These are phyloP conservation scores for Isabelozyma heimii DNA, from an alignment of 805 yeast species.

Conservation along the genomic window DNA sequence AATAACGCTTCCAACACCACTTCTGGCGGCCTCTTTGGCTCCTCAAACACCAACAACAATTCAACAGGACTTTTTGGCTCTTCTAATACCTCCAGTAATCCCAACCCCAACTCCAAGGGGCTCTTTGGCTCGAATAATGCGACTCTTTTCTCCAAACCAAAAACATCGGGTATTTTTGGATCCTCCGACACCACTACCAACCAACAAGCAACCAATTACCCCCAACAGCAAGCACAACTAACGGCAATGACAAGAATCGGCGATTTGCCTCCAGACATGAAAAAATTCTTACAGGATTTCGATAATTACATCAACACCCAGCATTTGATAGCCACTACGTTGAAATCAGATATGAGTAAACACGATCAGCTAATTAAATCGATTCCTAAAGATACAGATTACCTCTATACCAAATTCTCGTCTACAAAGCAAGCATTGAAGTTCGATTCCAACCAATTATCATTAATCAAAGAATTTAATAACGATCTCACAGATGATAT, in stretches of 20 bases:
- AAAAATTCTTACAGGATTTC: conserved; percentile 64
- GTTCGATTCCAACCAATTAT: conserved; percentile 41
- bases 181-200: conserved; percentile 6
- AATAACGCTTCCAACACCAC: conserved; percentile 2
- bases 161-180: conserved; percentile 22
- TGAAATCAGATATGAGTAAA: conserved; percentile 58
- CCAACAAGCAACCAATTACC: conserved; percentile 29
- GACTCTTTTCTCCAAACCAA: conserved; percentile 14
- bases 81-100: conserved; percentile 6
- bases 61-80: neutral
- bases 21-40: conserved; percentile 18
- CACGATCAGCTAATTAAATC: conserved; percentile 66
- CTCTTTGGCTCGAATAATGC: conserved; percentile 17
- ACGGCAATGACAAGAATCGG: conserved; percentile 75
- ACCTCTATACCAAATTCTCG: conserved; percentile 56
- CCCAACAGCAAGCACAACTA: conserved; percentile 46
- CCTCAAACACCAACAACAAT: conserved; percentile 1
- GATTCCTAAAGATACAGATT: conserved; percentile 70
- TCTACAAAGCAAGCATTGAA: conserved; percentile 64
- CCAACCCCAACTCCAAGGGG: conserved; percentile 16
- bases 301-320: conserved; percentile 74
- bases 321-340: conserved; percentile 65
- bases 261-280: conserved; percentile 70
- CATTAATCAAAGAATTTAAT: conserved; percentile 31
- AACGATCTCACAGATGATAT: conserved; percentile 47